phyloP scores from a whole-genome alignment of 75 land plant genomes.

The Isoetes taiwanensis region DNA sequence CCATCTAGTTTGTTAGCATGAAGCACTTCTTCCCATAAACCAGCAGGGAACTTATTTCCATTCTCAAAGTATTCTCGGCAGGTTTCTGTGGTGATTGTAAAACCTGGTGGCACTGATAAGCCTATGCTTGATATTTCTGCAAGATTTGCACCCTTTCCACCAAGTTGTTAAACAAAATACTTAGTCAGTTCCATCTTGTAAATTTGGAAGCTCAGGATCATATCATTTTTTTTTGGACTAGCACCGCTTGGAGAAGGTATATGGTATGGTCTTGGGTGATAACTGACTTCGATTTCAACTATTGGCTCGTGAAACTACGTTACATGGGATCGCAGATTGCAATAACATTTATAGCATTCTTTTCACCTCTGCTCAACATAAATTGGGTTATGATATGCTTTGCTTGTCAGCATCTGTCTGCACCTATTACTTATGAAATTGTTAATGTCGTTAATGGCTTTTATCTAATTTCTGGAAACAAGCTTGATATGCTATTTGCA shows the following conservation, averaged over 20 bases:
- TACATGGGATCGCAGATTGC: not conserved
- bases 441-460: not conserved
- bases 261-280: too few relatives aligned
- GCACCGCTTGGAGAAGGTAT: too few relatives aligned
- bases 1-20: too few relatives aligned
- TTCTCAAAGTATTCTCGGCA: conserved; percentile 69
- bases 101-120: conserved; percentile 89
- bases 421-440: not conserved
- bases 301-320: not conserved
- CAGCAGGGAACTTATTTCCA: conserved; percentile 56
- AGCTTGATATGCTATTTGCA: not conserved
- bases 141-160: conserved; percentile 97
- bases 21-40: conserved; percentile 84
- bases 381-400: too few relatives aligned
- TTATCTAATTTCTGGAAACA: not conserved
- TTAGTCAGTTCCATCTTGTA: not conserved
- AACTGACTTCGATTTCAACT: not conserved
- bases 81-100: conserved; percentile 93
- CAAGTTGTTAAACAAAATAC: conserved; percentile 40
- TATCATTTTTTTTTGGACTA: too few relatives aligned
- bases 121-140: conserved; percentile 99
- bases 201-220: not conserved
- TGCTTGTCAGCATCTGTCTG: too few relatives aligned
- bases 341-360: not conserved
- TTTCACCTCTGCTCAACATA: too few relatives aligned